Conservation (phyloP, 2,329 filamentous ascomycete genomes). For the Stagonosporopsis vannaccii region DNA sequence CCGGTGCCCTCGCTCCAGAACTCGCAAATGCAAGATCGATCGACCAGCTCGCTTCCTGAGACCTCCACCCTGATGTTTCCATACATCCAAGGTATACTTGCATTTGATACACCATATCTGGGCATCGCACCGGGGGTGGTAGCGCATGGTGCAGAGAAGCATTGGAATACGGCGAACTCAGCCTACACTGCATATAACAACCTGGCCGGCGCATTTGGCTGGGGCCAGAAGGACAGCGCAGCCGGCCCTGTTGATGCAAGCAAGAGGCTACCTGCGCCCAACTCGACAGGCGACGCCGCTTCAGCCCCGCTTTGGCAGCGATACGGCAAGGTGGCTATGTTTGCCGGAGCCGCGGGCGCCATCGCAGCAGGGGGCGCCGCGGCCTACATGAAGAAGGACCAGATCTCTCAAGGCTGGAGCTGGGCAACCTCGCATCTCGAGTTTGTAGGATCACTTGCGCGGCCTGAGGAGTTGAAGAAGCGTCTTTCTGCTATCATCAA, state of each 20-base stretch:
- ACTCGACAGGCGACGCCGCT: constrained; percentile 54
- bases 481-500: constrained; percentile 74
- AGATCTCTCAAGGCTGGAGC: constrained; percentile 75
- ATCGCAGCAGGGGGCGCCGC: constrained; percentile 84
- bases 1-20: constrained; percentile 48
- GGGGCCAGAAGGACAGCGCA: constrained; percentile 52
- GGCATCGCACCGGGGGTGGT: constrained; percentile 82
- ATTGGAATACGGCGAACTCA: constrained; percentile 76
- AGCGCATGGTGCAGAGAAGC: constrained; percentile 85
- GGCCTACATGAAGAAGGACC: constrained; percentile 84
- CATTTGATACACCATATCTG: constrained; percentile 93
- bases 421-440: constrained; percentile 93
- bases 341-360: constrained; percentile 80
- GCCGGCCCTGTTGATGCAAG: constrained; percentile 41
- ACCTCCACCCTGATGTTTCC: constrained; percentile 84
- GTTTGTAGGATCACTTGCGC: constrained; percentile 88
- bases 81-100: constrained; percentile 86
- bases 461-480: constrained; percentile 80
- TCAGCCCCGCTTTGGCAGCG: constrained; percentile 68
- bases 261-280: constrained; percentile 49
- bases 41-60: constrained; percentile 42
- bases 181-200: constrained; percentile 73
- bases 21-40: constrained; percentile 34
- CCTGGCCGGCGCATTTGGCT: constrained; percentile 69
- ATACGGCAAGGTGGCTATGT: constrained; percentile 87